Evolutionary conservation across 2,329 filamentous ascomycete genomes (phyloP).

Genomic region (Gnomoniopsis sp.): DNA sequence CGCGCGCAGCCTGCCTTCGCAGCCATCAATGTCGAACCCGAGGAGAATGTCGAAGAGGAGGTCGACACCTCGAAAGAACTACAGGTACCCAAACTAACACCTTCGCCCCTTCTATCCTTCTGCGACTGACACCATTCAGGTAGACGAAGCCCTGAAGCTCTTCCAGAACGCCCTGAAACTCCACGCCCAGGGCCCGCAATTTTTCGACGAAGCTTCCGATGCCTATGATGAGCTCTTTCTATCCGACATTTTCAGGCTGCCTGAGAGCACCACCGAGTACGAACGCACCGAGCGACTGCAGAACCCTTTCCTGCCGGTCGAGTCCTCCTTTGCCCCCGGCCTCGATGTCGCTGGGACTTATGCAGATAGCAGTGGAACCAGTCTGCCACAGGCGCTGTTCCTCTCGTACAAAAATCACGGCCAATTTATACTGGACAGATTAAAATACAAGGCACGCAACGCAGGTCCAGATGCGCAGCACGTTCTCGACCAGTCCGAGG

Average conservation of each 20-base stretch:
- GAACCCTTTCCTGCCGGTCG: conserved; percentile 44
- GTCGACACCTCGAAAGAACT: conserved; percentile 94
- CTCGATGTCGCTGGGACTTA: conserved; percentile 58
- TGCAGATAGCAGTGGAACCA: conserved; percentile 73
- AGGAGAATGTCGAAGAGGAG: conserved; percentile 86
- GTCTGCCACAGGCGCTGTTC: conserved; percentile 83
- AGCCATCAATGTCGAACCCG: conserved; percentile 90
- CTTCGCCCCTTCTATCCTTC: neutral
- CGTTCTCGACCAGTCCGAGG: conserved; percentile 35
- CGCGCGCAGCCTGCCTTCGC: conserved; percentile 64
- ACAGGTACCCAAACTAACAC: conserved; percentile 52
- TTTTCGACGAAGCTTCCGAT: conserved; percentile 70
- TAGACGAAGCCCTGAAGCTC: conserved; percentile 92
- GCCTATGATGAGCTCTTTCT: conserved; percentile 84
- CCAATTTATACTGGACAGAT: conserved; percentile 80
- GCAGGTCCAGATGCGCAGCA: conserved; percentile 24
- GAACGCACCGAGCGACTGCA: conserved; percentile 62
- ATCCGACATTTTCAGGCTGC: conserved; percentile 91
- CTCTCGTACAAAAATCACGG: conserved; percentile 94
- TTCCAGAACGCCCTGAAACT: conserved; percentile 90
- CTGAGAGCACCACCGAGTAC: conserved; percentile 82
- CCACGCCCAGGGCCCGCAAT: conserved; percentile 79
- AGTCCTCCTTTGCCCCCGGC: conserved; percentile 44
- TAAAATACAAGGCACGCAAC: conserved; percentile 48
- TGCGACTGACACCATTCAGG: conserved; percentile 39